These are phyloP conservation scores for Chlorencoelia australis DNA, from an alignment of 2,329 filamentous ascomycete genomes.

Conservation along the genomic window DNA sequence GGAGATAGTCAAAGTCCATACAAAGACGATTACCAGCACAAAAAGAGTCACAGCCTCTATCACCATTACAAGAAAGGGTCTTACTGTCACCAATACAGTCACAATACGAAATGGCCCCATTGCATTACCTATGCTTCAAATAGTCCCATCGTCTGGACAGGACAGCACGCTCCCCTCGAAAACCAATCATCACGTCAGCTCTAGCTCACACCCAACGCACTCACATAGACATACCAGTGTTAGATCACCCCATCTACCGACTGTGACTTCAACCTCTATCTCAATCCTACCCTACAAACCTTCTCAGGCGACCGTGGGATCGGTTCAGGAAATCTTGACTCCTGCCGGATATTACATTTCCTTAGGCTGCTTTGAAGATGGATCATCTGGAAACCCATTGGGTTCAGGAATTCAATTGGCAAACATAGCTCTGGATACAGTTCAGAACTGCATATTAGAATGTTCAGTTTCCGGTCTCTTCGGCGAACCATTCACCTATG, in stretches of 20 bases:
- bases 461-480: neutral
- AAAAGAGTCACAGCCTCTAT: neutral
- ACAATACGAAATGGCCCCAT: no score
- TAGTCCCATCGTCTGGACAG: no score
- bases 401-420: neutral
- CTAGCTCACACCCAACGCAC: no score
- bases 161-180: no score
- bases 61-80: no score
- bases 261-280: no score
- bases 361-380: slow-evolving; percentile 1
- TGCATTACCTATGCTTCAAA: no score
- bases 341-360: neutral
- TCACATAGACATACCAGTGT: no score
- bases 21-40: neutral
- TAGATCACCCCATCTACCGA: no score
- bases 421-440: neutral
- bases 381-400: neutral
- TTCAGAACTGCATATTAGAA: slow-evolving; percentile 1
- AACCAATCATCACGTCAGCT: no score
- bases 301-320: neutral
- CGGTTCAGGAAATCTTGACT: neutral
- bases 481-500: neutral
- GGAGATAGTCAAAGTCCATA: no score
- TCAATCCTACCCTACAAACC: neutral
- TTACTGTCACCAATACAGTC: no score